A percentile compares a stretch with the other conserved stretches of the same genome.
Conservation (phyloP, 2,329 filamentous ascomycete species). For the Amylocarpus encephaloides region DNA sequence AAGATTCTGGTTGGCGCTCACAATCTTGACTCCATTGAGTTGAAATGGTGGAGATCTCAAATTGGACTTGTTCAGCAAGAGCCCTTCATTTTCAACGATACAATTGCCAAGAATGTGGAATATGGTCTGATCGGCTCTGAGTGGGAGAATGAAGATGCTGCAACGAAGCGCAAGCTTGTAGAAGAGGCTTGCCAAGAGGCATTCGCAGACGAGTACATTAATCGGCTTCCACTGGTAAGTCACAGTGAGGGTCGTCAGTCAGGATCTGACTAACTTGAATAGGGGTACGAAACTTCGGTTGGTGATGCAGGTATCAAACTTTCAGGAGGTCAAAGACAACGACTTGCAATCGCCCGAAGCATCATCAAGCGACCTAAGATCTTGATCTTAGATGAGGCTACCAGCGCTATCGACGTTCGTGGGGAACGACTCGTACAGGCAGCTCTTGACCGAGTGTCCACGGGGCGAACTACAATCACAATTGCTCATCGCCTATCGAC, state of each 20-base stretch:
- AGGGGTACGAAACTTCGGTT: constrained; percentile 67
- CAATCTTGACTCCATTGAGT: constrained; percentile 49
- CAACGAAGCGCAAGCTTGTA: constrained; percentile 53
- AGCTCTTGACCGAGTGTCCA: constrained; percentile 48
- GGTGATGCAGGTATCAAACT: constrained; percentile 73
- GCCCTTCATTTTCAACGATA: constrained; percentile 61
- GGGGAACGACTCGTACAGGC: constrained; percentile 45
- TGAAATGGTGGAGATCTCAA: constrained; percentile 55
- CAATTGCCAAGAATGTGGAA: constrained; percentile 56
- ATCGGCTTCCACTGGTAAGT: constrained; percentile 49
- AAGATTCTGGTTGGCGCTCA: constrained; percentile 48
- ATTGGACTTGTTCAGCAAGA: constrained; percentile 65
- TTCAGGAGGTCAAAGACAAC: constrained; percentile 72
- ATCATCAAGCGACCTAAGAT: constrained; percentile 66
- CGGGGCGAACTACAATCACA: constrained; percentile 53
- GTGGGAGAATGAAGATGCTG: constrained; percentile 47
- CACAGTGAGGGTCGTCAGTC: background rate
- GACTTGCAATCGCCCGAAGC: constrained; percentile 64
- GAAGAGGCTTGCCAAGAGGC: constrained; percentile 59
- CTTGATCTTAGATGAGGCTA: constrained; percentile 67
- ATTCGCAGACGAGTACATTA: constrained; percentile 64
- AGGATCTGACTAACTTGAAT: constrained; percentile 4
- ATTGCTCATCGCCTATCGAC: constrained; percentile 64
- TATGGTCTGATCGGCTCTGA: constrained; percentile 49
- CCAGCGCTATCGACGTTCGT: constrained; percentile 42